Percentiles rank a stretch among this genome's conserved stretches.
Evolutionary conservation across 345 rosid species (phyloP).

Genomic region (Cardamine occulta): DNA sequence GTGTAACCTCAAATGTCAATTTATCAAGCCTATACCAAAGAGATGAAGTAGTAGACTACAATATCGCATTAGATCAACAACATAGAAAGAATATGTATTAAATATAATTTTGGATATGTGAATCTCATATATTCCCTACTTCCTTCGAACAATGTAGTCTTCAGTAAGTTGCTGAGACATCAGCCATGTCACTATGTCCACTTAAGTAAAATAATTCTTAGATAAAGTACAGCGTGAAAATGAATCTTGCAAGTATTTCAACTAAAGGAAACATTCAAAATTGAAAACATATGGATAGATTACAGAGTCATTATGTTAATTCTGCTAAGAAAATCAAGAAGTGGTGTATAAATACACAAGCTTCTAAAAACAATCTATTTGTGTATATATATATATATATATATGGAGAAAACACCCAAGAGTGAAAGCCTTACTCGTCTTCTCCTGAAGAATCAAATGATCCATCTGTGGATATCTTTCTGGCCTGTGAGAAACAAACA

Average conservation of each 20-base stretch:
- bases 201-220: neutral
- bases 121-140: conserved; percentile 1
- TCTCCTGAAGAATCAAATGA: conserved; percentile 96
- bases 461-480: conserved; percentile 84
- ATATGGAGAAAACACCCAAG: conserved; percentile 24
- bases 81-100: conserved; percentile 8
- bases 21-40: conserved; percentile 26
- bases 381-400: neutral
- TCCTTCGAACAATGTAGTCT: conserved; percentile 2
- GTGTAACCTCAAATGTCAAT: neutral
- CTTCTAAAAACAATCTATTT: neutral
- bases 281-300: conserved; percentile 23
- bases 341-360: neutral
- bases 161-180: conserved; percentile 8
- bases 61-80: neutral
- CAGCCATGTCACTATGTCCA: neutral
- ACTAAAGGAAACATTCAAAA: conserved; percentile 2
- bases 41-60: conserved; percentile 9
- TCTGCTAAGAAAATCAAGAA: conserved; percentile 2
- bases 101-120: neutral
- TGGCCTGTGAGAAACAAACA: conserved; percentile 57
- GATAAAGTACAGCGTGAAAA: conserved; percentile 1
- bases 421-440: conserved; percentile 82
- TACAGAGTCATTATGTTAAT: neutral
- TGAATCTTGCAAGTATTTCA: conserved; percentile 11